Base-by-base conservation (phyloP, 768 basidiomycete genomes). In the Mycena venus region DNA sequence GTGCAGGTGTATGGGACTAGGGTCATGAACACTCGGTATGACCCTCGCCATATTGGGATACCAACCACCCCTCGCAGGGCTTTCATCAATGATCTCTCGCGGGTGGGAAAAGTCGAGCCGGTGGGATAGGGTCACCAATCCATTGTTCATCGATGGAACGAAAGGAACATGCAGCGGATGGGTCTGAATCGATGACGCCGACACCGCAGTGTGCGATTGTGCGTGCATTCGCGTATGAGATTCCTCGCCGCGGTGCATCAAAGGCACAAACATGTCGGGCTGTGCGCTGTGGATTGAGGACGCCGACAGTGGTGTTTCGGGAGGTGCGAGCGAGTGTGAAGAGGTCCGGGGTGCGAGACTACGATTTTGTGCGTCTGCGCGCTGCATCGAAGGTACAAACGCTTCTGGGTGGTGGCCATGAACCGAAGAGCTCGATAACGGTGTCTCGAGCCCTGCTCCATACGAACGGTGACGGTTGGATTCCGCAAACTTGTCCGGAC, bases 271-370 rank as follows among this genome's bases (percentile, higher is more conserved):
- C 10, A 23, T 10, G 7, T 38, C 38, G 8, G 14, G 68, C 10
- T 36, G 65, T 8, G 29, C 55, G 44, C n/a, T 51, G 27, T 40
- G 68, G 19, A 67, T 12, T 6, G 72, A 61, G 11, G 66, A 29
- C 19, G 47, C 47, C 27, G 68, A 70, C n/a, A 73, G n/a, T 23
- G 72, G 72, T 25, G 72, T 73, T 6, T 53, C 68, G 25, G 62
- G 62, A 32, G 61, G 61, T 15, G 40, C 40, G 17, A 62, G 27
- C 25, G 40, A 40, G 47, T 68, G 73, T 23, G 49, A 9, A 10
- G 47, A 23, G 23, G 23, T 23, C n/a, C 47, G 47, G 47, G 47
- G 40, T 32, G 49, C 10, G 19, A 59, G 42, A 25, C 49, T 29
- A 27, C 29, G 49, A 36, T 5, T n/a, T 7, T 27, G 51, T 12